phyloP scores from a whole-genome alignment of 352 stramenopile species.

The Phytophthora pini region DNA sequence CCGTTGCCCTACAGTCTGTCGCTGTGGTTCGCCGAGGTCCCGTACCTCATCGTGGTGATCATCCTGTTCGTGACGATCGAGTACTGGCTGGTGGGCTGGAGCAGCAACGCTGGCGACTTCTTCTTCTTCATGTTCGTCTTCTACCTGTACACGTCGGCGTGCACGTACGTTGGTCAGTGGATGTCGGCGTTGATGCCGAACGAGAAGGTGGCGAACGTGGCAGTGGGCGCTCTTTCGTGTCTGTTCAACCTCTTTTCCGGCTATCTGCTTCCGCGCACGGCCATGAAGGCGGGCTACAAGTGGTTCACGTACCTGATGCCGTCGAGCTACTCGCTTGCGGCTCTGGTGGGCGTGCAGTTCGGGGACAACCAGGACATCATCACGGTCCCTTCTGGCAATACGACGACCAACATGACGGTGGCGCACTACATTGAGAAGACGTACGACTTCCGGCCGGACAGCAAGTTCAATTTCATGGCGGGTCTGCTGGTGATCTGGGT shows the following conservation, averaged over 20 bases:
- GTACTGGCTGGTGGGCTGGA: constrained; percentile 68
- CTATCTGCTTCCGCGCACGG: constrained; percentile 50
- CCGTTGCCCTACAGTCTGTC: constrained; percentile 66
- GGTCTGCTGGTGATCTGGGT: constrained; percentile 58
- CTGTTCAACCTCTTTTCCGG: constrained; percentile 71
- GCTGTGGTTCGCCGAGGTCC: constrained; percentile 63
- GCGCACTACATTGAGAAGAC: constrained; percentile 40
- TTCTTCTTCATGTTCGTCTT: constrained; percentile 40
- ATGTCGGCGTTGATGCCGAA: constrained; percentile 76
- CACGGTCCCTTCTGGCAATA: neutral
- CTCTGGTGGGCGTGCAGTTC: constrained; percentile 43
- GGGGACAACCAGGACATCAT: constrained; percentile 40
- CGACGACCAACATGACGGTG: constrained; percentile 34
- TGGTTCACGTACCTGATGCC: constrained; percentile 72
- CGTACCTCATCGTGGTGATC: constrained; percentile 55
- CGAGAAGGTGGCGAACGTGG: constrained; percentile 74
- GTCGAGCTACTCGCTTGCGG: constrained; percentile 56
- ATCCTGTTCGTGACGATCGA: constrained; percentile 55
- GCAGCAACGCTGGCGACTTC: constrained; percentile 28
- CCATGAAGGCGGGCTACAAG: constrained; percentile 64
- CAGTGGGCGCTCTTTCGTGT: constrained; percentile 58
- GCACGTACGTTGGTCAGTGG: constrained; percentile 70
- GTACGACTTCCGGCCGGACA: constrained; percentile 60
- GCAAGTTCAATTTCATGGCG: constrained; percentile 52
- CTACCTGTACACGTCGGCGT: constrained; percentile 55